These are phyloP conservation scores for Suhomyces sp. DNA, from an alignment of 805 yeast species.

Conservation along the genomic window DNA sequence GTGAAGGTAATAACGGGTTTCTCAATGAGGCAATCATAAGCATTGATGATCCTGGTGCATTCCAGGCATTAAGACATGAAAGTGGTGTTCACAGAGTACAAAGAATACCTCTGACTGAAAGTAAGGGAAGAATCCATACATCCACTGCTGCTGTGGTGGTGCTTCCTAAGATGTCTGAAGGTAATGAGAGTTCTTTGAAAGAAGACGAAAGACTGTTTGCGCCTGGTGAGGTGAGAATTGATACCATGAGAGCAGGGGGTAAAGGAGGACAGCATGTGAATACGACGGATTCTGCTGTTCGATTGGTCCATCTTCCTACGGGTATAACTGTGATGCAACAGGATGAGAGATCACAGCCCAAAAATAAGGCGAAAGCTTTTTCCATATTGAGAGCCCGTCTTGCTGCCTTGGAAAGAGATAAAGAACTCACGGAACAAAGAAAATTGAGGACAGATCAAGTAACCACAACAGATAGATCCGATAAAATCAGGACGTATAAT, in stretches of 20 bases:
- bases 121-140: constrained; percentile 92
- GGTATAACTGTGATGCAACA: constrained; percentile 89
- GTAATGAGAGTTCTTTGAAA: constrained; percentile 44
- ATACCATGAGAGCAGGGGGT: constrained; percentile 97
- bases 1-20: constrained; percentile 60
- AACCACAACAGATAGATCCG: constrained; percentile 83
- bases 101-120: constrained; percentile 88
- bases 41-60: constrained; percentile 76
- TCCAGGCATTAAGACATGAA: constrained; percentile 70
- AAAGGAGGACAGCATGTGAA: constrained; percentile 98
- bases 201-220: constrained; percentile 69
- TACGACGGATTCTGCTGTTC: constrained; percentile 95
- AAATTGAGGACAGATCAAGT: constrained; percentile 79
- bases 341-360: constrained; percentile 93
- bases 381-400: constrained; percentile 76
- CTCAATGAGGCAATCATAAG: constrained; percentile 69
- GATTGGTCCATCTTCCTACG: constrained; percentile 88
- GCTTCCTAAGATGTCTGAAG: constrained; percentile 73
- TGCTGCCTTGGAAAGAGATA: constrained; percentile 74
- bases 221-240: constrained; percentile 87
- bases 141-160: constrained; percentile 96
- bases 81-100: constrained; percentile 97
- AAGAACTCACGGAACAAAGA: constrained; percentile 63
- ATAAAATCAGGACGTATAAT: constrained; percentile 91
- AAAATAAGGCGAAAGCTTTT: constrained; percentile 90